phyloP scores from a whole-genome alignment of 352 stramenopile genomes.

The Nothophytophthora sp. region DNA sequence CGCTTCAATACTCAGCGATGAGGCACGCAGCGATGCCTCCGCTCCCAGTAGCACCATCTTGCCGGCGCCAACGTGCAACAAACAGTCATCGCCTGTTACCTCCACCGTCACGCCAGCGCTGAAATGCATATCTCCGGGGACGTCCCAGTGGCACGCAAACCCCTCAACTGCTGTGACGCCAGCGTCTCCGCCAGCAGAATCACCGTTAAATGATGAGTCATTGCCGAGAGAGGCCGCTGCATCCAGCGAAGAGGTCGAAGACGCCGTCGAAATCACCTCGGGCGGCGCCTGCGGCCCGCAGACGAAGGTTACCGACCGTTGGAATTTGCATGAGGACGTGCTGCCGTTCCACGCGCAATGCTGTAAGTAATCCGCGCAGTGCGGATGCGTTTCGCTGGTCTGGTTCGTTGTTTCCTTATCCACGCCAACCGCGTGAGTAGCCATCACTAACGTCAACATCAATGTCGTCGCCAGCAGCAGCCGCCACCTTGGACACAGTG shows the following conservation, averaged over 20 bases:
- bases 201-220: slow-evolving; percentile 6
- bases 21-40: slow-evolving; percentile 36
- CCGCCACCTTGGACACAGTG: too few relatives aligned
- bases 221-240: not conserved
- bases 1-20: slow-evolving; percentile 53
- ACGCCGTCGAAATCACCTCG: too few relatives aligned
- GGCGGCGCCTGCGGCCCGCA: slow-evolving; percentile 24
- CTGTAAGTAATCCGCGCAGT: slow-evolving; percentile 48
- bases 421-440: too few relatives aligned
- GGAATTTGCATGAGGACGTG: slow-evolving; percentile 60
- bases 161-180: slow-evolving; percentile 15
- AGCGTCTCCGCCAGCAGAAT: slow-evolving; percentile 1
- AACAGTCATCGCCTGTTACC: slow-evolving; percentile 54
- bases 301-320: slow-evolving; percentile 36
- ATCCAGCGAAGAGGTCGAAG: slow-evolving; percentile 13
- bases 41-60: slow-evolving; percentile 53
- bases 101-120: slow-evolving; percentile 33
- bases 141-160: slow-evolving; percentile 58
- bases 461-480: slow-evolving; percentile 4
- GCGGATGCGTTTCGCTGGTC: slow-evolving; percentile 11
- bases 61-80: slow-evolving; percentile 48
- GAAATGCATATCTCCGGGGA: slow-evolving; percentile 54
- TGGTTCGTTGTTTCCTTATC: not conserved
- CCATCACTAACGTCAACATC: not conserved
- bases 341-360: slow-evolving; percentile 47